Base-by-base conservation (phyloP, 805 yeast species). In the Kockiozyma suomiensis region DNA sequence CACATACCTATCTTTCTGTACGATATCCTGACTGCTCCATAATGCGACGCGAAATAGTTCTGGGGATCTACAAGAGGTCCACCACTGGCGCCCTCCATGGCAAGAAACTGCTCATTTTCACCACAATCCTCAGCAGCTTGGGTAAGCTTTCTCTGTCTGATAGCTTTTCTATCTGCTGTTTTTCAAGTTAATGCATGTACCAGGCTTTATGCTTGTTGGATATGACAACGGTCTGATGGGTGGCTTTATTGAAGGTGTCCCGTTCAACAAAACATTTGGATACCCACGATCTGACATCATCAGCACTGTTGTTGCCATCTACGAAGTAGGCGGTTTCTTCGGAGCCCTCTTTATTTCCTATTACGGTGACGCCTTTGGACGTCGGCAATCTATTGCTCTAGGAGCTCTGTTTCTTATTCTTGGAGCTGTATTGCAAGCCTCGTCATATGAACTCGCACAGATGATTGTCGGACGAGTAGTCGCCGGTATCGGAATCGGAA, bases 401-500 rank as follows among this genome's bases (percentile, higher is more conserved):
- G 64, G 64, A 10, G 54, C 52, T 25, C 30, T 49, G 3, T 40
- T 64, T 19, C 59, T 65, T 45, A 21, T 38, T 13, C 49, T 59
- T 15, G 69, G 68, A 8, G 26, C 59, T 6, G 8, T 52, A 26
- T 8, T 66, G 19, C 67, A 64, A 25, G 50, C 64, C 49, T 69
- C 77, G 6, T 68, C 79, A 12, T 70, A 64, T 54, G 61, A 68
- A 45, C 66, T 72, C 63, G 54, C 69, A 43, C 76, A 7, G 83
- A 83, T 25, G 84, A 56, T 80, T 80, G 59, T 79, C 81, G 4
- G 86, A 85, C 51, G 52, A 17, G 58, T 28, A 1, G 68, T 82
- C 47, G 75, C 82, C 25, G 86, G 86, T 3, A 50, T 82, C 6
- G 83, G 84, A 25, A 80, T 81, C 54, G 86, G 86, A 1, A 78